Conservation (phyloP, 2,329 filamentous ascomycete genomes). For the Chrysoporthe austroafricana region DNA sequence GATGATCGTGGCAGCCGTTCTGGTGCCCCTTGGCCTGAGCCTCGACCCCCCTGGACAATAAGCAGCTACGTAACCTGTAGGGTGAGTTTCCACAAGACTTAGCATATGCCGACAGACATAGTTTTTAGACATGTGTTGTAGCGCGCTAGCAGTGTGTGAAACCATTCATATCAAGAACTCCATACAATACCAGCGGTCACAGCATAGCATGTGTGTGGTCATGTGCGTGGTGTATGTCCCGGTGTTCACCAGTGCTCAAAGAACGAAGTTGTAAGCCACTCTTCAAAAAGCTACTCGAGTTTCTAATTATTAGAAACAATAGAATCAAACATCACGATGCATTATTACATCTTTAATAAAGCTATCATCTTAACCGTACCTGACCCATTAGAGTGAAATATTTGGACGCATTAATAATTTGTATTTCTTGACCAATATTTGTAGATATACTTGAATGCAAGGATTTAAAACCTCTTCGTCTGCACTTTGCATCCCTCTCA, state of each 20-base stretch:
- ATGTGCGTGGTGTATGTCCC: no score
- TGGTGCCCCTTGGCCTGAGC: constrained; percentile 14
- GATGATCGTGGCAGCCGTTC: constrained; percentile 12
- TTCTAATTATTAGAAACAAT: background rate
- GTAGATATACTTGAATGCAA: background rate
- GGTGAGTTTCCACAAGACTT: background rate
- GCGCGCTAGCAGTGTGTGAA: background rate
- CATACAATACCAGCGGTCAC: no score
- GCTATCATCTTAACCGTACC: background rate
- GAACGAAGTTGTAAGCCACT: no score
- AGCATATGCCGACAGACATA: background rate
- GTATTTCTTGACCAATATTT: background rate
- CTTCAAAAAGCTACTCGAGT: background rate
- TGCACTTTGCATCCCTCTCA: background rate
- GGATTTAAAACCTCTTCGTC: background rate
- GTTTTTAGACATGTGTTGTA: background rate
- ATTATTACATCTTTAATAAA: background rate
- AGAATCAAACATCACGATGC: background rate
- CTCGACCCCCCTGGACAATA: background rate
- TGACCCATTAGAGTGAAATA: background rate
- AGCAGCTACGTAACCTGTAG: background rate
- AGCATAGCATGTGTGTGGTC: no score
- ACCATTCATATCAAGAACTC: background rate
- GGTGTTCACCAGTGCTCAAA: no score
- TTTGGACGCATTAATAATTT: background rate